Evolutionary conservation across 768 basidiomycete species (phyloP).

Genomic region (Termitomyces sp.): DNA sequence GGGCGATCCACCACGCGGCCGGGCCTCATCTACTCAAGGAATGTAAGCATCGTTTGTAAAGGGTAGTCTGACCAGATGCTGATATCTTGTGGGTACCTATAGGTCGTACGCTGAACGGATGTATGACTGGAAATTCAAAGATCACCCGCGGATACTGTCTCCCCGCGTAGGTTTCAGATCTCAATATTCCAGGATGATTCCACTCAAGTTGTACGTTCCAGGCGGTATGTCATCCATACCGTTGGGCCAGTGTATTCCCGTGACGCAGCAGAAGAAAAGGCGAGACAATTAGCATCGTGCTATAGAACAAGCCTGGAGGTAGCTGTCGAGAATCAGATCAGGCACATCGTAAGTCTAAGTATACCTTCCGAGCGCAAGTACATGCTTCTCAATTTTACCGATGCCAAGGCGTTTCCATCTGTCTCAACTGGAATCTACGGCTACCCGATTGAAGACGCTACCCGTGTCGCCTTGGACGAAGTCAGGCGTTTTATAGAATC

Average conservation of each 20-base stretch:
- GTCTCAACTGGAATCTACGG: conserved; percentile 78
- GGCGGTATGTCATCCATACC: conserved; percentile 71
- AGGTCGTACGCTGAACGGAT: conserved; percentile 65
- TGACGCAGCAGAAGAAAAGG: conserved; percentile 34
- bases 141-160: conserved; percentile 74
- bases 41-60: conserved; percentile 40
- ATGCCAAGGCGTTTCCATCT: conserved; percentile 65
- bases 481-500: conserved; percentile 54
- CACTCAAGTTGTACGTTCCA: neutral
- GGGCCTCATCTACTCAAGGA: conserved; percentile 60
- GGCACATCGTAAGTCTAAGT: conserved; percentile 51
- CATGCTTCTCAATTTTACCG: neutral
- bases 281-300: conserved; percentile 56
- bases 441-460: conserved; percentile 71
- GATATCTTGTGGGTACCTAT: neutral
- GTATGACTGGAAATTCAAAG: conserved; percentile 68
- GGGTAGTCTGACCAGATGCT: neutral
- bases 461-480: conserved; percentile 59
- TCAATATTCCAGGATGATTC: neutral
- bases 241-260: conserved; percentile 69
- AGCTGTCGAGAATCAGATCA: conserved; percentile 52
- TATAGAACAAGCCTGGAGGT: conserved; percentile 60
- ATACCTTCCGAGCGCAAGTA: neutral
- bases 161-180: conserved; percentile 52
- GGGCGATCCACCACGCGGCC: conserved; percentile 75